phyloP scores from a whole-genome alignment of 1,139 yeast genomes.

The Pichia sp. region DNA sequence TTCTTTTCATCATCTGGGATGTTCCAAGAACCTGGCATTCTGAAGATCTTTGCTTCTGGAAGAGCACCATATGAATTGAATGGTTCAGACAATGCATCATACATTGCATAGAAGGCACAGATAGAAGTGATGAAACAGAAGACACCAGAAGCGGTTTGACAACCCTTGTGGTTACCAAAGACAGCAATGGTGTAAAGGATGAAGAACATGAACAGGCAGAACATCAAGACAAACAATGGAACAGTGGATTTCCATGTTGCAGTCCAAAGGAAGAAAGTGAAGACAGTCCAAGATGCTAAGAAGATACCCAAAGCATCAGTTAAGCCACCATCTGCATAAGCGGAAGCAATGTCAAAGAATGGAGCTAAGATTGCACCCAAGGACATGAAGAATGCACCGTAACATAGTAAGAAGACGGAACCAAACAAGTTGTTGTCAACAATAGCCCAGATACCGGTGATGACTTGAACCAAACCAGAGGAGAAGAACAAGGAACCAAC shows the following conservation, averaged over 20 bases:
- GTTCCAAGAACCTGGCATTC: constrained; percentile 27
- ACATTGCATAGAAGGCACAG: constrained; percentile 35
- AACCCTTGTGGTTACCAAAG: constrained; percentile 30
- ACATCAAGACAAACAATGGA: constrained; percentile 34
- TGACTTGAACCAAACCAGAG: constrained; percentile 59
- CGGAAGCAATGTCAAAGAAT: constrained; percentile 28
- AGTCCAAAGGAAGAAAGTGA: constrained; percentile 34
- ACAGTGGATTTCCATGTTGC: constrained; percentile 39
- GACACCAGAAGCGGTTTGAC: constrained; percentile 39
- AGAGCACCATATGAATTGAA: constrained; percentile 23
- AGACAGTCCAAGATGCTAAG: constrained; percentile 40
- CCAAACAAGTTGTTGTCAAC: constrained; percentile 44
- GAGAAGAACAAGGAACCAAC: constrained; percentile 46
- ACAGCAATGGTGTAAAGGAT: constrained; percentile 37
- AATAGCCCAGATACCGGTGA: constrained; percentile 63
- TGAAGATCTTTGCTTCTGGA: constrained; percentile 25
- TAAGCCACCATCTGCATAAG: constrained; percentile 28
- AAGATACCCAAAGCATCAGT: constrained; percentile 32
- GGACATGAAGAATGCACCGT: constrained; percentile 35
- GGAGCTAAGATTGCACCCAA: constrained; percentile 31
- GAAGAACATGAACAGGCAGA: constrained; percentile 34
- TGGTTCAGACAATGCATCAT: constrained; percentile 23
- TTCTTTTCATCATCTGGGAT: constrained; percentile 20
- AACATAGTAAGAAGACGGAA: constrained; percentile 32
- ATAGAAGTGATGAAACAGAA: constrained; percentile 35